These are phyloP conservation scores for Myriangium duriaei DNA, from an alignment of 2,329 filamentous ascomycete species.

Conservation along the genomic window DNA sequence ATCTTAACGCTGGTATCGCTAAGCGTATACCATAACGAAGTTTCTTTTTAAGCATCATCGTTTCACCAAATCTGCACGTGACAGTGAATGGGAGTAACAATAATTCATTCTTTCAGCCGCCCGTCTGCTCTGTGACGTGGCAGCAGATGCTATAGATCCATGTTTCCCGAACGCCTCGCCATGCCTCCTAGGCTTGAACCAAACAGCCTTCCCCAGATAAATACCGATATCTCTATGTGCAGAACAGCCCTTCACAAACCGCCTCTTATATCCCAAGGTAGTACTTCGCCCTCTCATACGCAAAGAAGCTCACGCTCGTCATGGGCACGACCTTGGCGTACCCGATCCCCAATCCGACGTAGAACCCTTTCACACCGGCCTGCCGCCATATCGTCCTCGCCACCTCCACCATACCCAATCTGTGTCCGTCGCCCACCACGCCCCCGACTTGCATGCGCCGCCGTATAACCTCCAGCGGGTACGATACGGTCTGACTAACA, in stretches of 20 bases:
- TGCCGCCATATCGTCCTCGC: conserved; percentile 62
- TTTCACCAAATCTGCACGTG: no score
- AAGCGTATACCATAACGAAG: no score
- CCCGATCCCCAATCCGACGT: conserved; percentile 83
- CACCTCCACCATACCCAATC: conserved; percentile 68
- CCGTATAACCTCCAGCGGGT: conserved; percentile 85
- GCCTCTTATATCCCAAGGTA: conserved; percentile 35
- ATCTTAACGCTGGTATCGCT: no score
- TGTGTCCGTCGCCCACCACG: conserved; percentile 78
- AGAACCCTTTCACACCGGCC: conserved; percentile 70
- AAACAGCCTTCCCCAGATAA: background rate
- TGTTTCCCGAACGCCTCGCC: conserved; percentile 8
- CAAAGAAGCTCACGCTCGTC: conserved; percentile 60
- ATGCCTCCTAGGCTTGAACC: background rate
- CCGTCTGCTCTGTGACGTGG: no score
- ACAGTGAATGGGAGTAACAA: no score
- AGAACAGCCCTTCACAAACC: background rate
- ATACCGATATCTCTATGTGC: background rate
- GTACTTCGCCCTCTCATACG: conserved; percentile 52
- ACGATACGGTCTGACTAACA: conserved; percentile 82
- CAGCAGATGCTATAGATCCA: background rate
- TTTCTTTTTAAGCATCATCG: no score
- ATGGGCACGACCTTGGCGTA: conserved; percentile 92
- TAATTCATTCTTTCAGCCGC: no score
- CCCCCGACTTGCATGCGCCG: conserved; percentile 93